phyloP scores from a whole-genome alignment of 768 basidiomycete genomes.

The Candolleomyces aberdarensis region DNA sequence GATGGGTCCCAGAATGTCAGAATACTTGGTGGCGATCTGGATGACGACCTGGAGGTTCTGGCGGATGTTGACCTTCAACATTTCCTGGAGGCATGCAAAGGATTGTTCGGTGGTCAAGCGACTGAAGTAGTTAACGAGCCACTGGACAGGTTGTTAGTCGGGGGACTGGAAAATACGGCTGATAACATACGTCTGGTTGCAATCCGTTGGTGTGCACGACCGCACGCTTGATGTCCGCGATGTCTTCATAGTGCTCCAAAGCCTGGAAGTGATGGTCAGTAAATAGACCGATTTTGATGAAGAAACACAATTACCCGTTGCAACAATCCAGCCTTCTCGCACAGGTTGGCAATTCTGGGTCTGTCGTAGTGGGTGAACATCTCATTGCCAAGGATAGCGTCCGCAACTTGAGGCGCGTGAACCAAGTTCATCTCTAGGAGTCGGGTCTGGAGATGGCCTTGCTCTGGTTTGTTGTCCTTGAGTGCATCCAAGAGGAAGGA shows the following conservation, averaged over 20 bases:
- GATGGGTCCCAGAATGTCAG: slow-evolving; percentile 94
- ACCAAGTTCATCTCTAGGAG: slow-evolving; percentile 97
- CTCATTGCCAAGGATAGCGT: slow-evolving; percentile 97
- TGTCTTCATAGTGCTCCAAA: slow-evolving; percentile 95
- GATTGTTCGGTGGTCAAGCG: slow-evolving; percentile 96
- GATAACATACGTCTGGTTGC: slow-evolving; percentile 66
- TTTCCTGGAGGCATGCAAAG: slow-evolving; percentile 93
- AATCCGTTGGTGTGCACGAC: slow-evolving; percentile 89
- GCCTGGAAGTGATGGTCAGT: slow-evolving; percentile 54
- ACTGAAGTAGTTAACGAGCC: slow-evolving; percentile 97
- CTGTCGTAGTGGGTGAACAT: slow-evolving; percentile 98
- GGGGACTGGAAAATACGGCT: background rate
- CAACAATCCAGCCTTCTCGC: slow-evolving; percentile 95
- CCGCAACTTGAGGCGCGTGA: slow-evolving; percentile 97
- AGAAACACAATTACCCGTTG: slow-evolving; percentile 64
- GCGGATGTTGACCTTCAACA: slow-evolving; percentile 94
- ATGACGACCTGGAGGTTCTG: slow-evolving; percentile 96
- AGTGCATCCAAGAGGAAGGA: slow-evolving; percentile 96
- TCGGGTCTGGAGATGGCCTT: slow-evolving; percentile 92
- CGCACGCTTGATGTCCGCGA: slow-evolving; percentile 98
- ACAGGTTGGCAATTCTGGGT: slow-evolving; percentile 94
- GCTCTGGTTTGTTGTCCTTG: slow-evolving; percentile 98
- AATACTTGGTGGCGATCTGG: slow-evolving; percentile 98
- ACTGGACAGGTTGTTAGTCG: slow-evolving; percentile 40
- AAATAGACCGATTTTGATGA: background rate